These are phyloP conservation scores for Xylaria multiplex DNA, from an alignment of 2,329 filamentous ascomycete species.

Conservation along the genomic window DNA sequence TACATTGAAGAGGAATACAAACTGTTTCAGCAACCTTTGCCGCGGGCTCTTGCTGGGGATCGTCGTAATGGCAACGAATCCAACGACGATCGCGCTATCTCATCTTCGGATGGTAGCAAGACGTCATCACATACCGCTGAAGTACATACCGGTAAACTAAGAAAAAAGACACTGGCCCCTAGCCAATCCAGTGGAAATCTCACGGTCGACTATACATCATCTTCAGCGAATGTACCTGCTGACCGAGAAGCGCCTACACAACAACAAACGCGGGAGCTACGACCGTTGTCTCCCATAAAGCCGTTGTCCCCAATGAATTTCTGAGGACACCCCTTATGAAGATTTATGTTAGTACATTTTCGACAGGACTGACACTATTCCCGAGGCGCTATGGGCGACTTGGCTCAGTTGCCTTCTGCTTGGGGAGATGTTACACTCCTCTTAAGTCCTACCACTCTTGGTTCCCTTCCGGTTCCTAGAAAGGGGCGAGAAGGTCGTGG, in stretches of 20 bases:
- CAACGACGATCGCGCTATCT: conserved; percentile 66
- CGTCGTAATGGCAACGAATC: conserved; percentile 42
- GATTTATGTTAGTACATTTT: conserved; percentile 32
- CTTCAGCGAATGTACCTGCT: conserved; percentile 59
- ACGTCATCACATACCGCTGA: conserved; percentile 51
- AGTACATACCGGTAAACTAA: conserved; percentile 51
- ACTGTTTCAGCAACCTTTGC: conserved; percentile 67
- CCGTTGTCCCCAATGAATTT: conserved; percentile 69
- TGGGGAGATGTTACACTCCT: neutral
- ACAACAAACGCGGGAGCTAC: conserved; percentile 56
- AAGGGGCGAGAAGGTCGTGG: neutral
- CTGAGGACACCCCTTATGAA: conserved; percentile 51
- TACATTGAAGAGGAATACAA: conserved; percentile 77
- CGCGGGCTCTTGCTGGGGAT: conserved; percentile 55
- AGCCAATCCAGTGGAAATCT: conserved; percentile 58
- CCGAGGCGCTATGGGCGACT: neutral
- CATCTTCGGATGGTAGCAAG: conserved; percentile 74
- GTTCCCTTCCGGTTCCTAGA: neutral
- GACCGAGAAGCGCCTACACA: conserved; percentile 53
- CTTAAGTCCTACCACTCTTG: neutral
- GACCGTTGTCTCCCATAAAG: conserved; percentile 72
- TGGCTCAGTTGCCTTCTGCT: conserved; percentile 1
- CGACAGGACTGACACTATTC: conserved; percentile 19
- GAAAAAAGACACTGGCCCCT: conserved; percentile 57
- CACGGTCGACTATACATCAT: conserved; percentile 55